Base-by-base conservation (phyloP, 2,329 filamentous ascomycete genomes). In the Colletotrichum liaoningense region DNA sequence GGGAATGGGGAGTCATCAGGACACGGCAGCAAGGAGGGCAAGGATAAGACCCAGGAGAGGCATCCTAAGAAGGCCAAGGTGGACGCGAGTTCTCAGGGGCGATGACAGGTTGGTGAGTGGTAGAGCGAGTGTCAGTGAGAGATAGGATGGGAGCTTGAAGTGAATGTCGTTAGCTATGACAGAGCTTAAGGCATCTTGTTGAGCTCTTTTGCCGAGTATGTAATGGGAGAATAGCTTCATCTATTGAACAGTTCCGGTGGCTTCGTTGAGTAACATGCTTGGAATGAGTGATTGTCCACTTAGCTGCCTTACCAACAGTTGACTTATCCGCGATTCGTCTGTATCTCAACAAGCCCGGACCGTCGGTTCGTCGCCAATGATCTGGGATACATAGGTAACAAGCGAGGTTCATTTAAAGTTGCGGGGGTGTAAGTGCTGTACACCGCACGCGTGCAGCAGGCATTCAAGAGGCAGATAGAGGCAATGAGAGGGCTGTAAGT, bases 1-100 rank as follows among this genome's bases (percentile, higher is more conserved):
- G 24, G 63, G 35, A 52, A 12, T 8, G 28, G 5, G 30, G 60
- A 28, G 12, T 14, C 28, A 38, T 26, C 28, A 28, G 55, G 56
- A 60, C 35, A 35, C 24, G 26, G 28, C 14, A 14, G 16, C 16
- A 64, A 65, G 66, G 63, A 24, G 42, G 19, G 16, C 19, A 24
- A 35, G 26, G 16, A 54, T 35, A 56, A 60, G 71, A 52, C 52
- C 9, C 35, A 64, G 19, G 58, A 65, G 52, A 42, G 42, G 38
- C 30, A 46, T 54, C 62, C n/a, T 6, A 60, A 64, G 63, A 67
- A 60, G 78, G 79, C 12, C 81, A 83, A 8, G 81, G 83, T 28
- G 81, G 82, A 22, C 79, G 81, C 28, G 24, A 59, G 8, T 19
- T 49, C n/a, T 74, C 74, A 58, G 42, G 42, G 42, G 42, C 19